Base-by-base conservation (phyloP, 805 yeast genomes). In the Wickerhamiella allomyrinae region DNA sequence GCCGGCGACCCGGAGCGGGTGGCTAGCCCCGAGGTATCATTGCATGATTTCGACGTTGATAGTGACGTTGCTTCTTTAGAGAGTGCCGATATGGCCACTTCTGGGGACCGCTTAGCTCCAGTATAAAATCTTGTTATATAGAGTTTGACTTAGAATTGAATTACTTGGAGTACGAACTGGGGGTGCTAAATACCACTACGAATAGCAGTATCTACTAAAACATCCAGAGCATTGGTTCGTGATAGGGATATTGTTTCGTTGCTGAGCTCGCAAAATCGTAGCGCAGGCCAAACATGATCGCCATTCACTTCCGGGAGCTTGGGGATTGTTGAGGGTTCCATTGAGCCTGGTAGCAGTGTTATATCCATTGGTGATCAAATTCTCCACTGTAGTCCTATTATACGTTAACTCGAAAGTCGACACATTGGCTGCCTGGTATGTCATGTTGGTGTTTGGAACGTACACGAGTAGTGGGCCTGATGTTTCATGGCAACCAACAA, bases 271-370 rank as follows among this genome's bases (percentile, higher is more conserved):
- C 58, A 80, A 74, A 44, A 82, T 65, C 33, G 81, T 70, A 6
- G 89, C 89, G 66, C 93, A 82, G 2, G 81, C 79, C 41, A 80
- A 70, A 63, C 93, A 81, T 3, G 74, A 68, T 33, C 71, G 62
- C 74, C 79, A 81, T 29, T 76, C 73, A 2, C 64, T 57, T n/a
- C n/a, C n/a, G 17, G 31, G 14, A 8, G 17, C 31, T n/a, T 27
- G 31, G 6, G 31, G 31, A 7, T 17, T 17, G 52, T 79, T 87
- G 20, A 73, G 53, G 7, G 87, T 77, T 21, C 71, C 59, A 55
- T 80, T 80, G 42, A 66, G 63, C 53, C 78, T 68, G 1, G 85
- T 66, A 7, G 77, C 68, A 5, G 71, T 68, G 53, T 78, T 84
- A 55, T 74, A 78, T 7, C 91, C 91, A 55, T 82, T 82, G 49